Conservation (phyloP, 2,329 filamentous ascomycete genomes). For the Ilyonectria mors-panacis region DNA sequence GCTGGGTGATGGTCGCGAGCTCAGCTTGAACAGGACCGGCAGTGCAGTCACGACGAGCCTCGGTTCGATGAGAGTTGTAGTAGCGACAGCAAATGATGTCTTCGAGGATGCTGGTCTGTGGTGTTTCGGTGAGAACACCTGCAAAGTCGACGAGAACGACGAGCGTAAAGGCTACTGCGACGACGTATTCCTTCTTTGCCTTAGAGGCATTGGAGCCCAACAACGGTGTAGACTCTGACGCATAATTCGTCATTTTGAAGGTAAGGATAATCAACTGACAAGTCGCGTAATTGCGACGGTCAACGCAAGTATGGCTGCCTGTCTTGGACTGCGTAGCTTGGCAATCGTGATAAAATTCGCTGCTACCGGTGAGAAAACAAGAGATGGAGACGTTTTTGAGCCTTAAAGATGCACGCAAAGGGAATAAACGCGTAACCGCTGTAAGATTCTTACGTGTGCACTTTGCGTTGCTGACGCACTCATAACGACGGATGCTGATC, state of each 20-base stretch:
- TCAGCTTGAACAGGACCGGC: no score
- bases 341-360: neutral
- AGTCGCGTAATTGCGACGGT: neutral
- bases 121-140: neutral
- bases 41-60: no score
- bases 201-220: neutral
- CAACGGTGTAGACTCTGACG: neutral
- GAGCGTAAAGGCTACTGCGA: neutral
- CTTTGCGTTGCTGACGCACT: neutral
- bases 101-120: constrained; percentile 7
- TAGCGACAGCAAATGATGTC: neutral
- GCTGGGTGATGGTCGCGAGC: no score
- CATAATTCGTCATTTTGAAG: neutral
- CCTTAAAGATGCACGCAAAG: neutral
- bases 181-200: neutral
- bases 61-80: neutral
- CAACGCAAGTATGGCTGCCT: neutral
- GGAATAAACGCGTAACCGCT: neutral
- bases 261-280: neutral
- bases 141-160: neutral
- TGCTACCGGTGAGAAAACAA: no score
- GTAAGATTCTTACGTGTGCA: neutral
- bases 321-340: neutral
- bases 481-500: neutral
- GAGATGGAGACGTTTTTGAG: neutral